Conservation (phyloP, 805 yeast genomes). For the Lipomyces yamadae region DNA sequence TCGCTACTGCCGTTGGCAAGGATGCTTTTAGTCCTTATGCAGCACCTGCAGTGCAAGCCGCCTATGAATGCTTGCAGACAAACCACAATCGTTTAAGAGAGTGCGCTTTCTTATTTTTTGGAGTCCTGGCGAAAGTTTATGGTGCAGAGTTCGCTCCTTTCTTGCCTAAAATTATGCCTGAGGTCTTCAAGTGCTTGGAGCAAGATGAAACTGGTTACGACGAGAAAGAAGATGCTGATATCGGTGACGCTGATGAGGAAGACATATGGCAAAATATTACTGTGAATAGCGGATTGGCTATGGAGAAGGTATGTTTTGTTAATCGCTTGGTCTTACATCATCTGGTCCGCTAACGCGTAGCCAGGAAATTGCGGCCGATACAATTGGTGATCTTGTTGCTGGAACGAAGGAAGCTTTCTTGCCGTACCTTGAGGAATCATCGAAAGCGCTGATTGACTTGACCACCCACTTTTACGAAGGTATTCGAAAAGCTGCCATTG, state of each 20-base stretch:
- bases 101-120: conserved; percentile 89
- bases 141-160: conserved; percentile 88
- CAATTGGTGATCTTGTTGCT: conserved; percentile 82
- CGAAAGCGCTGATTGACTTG: conserved; percentile 68
- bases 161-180: conserved; percentile 80
- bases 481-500: conserved; percentile 83
- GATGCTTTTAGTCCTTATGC: conserved; percentile 85
- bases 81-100: conserved; percentile 88
- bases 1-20: conserved; percentile 96
- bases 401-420: conserved; percentile 85
- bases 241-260: conserved; percentile 55
- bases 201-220: conserved; percentile 71
- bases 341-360: background rate
- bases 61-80: conserved; percentile 75
- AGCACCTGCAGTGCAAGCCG: conserved; percentile 84
- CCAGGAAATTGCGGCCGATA: conserved; percentile 84
- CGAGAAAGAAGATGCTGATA: conserved; percentile 36
- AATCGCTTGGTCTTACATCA: background rate
- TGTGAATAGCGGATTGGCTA: conserved; percentile 92
- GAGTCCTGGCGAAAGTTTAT: conserved; percentile 93
- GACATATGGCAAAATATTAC: conserved; percentile 73
- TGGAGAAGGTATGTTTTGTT: conserved; percentile 64
- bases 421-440: conserved; percentile 71
- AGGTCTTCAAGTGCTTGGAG: conserved; percentile 77
- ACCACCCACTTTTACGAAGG: conserved; percentile 83